Percentiles rank a stretch among this genome's conserved stretches.
phyloP scores from a whole-genome alignment of 1,284 basidiomycete genomes.

The Bothia castanella region DNA sequence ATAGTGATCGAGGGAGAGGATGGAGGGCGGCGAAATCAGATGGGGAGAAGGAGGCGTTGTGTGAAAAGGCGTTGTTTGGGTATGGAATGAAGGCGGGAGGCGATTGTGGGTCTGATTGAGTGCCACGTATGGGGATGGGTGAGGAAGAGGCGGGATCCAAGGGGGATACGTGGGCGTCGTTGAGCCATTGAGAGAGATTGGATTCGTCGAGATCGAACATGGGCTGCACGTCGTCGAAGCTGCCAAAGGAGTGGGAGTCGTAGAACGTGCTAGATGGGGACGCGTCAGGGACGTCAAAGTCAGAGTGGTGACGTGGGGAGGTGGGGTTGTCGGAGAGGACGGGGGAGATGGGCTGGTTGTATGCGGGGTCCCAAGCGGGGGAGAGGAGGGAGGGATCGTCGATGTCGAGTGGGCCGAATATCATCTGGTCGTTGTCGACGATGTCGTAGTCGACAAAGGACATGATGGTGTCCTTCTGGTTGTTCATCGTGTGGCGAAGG shows the following conservation, averaged over 20 bases:
- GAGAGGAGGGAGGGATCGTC: conserved; percentile 46
- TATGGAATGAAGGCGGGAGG: conserved; percentile 43
- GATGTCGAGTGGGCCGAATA: conserved; percentile 61
- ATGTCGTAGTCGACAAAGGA: conserved; percentile 43
- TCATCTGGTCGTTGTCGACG: conserved; percentile 48
- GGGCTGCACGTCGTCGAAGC: conserved; percentile 31
- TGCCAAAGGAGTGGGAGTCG: conserved; percentile 25
- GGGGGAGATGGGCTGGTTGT: conserved; percentile 34
- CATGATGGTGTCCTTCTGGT: conserved; percentile 35
- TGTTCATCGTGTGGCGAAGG: conserved; percentile 6
- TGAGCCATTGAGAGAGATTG: conserved; percentile 53
- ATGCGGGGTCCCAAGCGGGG: conserved; percentile 47
- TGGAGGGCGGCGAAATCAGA: conserved; percentile 55
- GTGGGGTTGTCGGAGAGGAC: conserved; percentile 31
- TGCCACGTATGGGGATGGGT: conserved; percentile 59
- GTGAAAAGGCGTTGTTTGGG: conserved; percentile 43
- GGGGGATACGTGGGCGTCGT: conserved; percentile 46
- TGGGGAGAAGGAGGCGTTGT: conserved; percentile 53
- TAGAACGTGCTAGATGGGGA: conserved; percentile 33
- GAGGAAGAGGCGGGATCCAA: conserved; percentile 47
- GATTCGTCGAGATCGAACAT: conserved; percentile 43
- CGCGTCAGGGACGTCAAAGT: conserved; percentile 36
- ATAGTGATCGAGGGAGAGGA: conserved; percentile 54
- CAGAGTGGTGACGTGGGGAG: conserved; percentile 30
- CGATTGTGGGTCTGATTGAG: conserved; percentile 38